These are phyloP conservation scores for Mortierella sp. DNA, from an alignment of 371 early-diverging fungal species.

Conservation along the genomic window DNA sequence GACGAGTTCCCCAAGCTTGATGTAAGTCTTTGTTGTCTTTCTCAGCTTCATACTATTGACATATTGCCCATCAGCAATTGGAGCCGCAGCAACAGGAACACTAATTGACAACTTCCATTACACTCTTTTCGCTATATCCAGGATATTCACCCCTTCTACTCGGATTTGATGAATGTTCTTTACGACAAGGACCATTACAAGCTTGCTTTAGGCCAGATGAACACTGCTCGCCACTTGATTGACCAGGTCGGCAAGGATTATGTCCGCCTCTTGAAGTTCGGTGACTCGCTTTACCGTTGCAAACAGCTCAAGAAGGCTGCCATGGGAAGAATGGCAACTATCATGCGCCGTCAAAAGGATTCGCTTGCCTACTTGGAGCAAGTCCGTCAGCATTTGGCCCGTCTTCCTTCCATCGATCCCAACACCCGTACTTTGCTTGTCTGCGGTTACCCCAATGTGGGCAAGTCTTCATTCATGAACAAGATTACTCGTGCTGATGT, in stretches of 20 bases:
- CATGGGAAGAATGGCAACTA: slow-evolving; percentile 99
- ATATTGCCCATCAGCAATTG: neutral
- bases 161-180: slow-evolving; percentile 99
- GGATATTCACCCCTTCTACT: slow-evolving; percentile 99
- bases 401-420: slow-evolving; percentile 99
- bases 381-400: slow-evolving; percentile 99
- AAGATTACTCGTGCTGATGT: slow-evolving; percentile 99
- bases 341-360: slow-evolving; percentile 99
- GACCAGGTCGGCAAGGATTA: slow-evolving; percentile 98
- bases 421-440: slow-evolving; percentile 98
- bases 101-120: neutral
- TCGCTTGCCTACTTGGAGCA: slow-evolving; percentile 99
- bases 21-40: slow-evolving; percentile 63
- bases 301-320: slow-evolving; percentile 99
- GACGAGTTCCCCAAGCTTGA: slow-evolving; percentile 99
- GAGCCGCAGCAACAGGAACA: slow-evolving; percentile 7
- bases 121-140: slow-evolving; percentile 36
- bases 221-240: slow-evolving; percentile 96
- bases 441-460: slow-evolving; percentile 99
- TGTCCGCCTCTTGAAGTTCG: slow-evolving; percentile 98
- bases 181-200: slow-evolving; percentile 99
- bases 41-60: neutral
- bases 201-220: slow-evolving; percentile 99
- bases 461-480: slow-evolving; percentile 99
- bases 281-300: slow-evolving; percentile 99